Percentiles rank a stretch among this genome's conserved stretches.
Evolutionary conservation across 176 grass and related monocot species (phyloP).

Genomic region (Avena atlantica): DNA sequence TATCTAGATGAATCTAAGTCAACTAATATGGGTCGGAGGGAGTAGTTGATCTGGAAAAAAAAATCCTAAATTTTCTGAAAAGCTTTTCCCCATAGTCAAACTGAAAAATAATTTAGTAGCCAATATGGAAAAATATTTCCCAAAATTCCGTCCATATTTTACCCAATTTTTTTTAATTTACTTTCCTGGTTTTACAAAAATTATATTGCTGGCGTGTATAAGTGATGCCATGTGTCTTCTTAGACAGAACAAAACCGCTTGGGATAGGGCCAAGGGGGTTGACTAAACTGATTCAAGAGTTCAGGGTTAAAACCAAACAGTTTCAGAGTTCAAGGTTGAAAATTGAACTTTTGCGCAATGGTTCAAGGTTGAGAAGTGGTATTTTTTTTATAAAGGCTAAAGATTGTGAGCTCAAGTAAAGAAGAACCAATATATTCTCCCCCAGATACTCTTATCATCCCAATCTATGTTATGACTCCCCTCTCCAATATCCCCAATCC

Average conservation of each 20-base stretch:
- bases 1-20: too few relatives aligned
- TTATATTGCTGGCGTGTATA: neutral
- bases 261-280: neutral
- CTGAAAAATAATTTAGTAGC: neutral
- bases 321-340: neutral
- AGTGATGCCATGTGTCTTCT: neutral
- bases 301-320: neutral
- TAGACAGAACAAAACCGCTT: neutral
- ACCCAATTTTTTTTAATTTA: neutral
- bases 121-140: neutral
- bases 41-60: neutral
- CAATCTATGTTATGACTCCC: neutral
- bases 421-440: neutral
- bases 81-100: neutral
- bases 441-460: neutral
- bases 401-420: constrained; percentile 1
- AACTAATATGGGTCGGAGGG: too few relatives aligned
- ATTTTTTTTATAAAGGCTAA: neutral
- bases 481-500: neutral
- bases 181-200: neutral
- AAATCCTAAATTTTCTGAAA: neutral
- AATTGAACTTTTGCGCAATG: neutral
- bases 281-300: neutral
- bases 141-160: neutral
- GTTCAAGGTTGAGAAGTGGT: neutral